phyloP scores from a whole-genome alignment of 345 rosid species.

The Viola odorata region DNA sequence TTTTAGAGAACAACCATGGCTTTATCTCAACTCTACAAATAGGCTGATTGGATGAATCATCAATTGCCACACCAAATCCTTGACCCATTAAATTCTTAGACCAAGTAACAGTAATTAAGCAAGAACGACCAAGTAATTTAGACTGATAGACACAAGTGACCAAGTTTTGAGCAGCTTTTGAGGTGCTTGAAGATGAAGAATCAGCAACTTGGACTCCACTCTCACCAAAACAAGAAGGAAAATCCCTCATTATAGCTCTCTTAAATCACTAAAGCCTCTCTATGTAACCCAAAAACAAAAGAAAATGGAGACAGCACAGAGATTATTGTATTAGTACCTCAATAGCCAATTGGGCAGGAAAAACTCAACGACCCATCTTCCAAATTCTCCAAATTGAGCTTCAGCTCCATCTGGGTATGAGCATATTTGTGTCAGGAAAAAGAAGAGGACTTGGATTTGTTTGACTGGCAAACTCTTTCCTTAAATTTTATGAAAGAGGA shows the following conservation, averaged over 20 bases:
- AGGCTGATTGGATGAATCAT: constrained; percentile 54
- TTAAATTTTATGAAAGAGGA: neutral
- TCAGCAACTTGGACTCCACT: constrained; percentile 91
- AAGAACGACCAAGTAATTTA: constrained; percentile 47
- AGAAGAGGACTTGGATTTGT: constrained; percentile 25
- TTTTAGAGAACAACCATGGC: constrained; percentile 83
- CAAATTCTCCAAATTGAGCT: constrained; percentile 27
- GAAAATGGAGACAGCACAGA: constrained; percentile 3
- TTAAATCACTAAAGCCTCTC: neutral
- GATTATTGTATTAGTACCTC: constrained; percentile 30
- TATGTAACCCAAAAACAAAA: neutral
- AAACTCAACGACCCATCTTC: constrained; percentile 33
- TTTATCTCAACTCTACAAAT: constrained; percentile 81
- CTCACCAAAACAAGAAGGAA: constrained; percentile 96
- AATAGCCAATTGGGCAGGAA: constrained; percentile 9
- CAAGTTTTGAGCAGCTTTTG: constrained; percentile 66
- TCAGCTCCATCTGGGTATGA: constrained; percentile 24
- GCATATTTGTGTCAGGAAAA: neutral
- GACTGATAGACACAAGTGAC: constrained; percentile 75
- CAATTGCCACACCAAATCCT: constrained; percentile 61
- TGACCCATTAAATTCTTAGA: constrained; percentile 83
- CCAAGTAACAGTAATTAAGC: constrained; percentile 78
- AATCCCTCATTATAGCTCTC: constrained; percentile 59
- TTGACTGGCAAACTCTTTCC: neutral
- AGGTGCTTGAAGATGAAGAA: constrained; percentile 55